Evolutionary conservation across 2,329 filamentous ascomycete species (phyloP), one percentile per base, ranked within the genome.

Genomic region (Fusarium sp.): DNA sequence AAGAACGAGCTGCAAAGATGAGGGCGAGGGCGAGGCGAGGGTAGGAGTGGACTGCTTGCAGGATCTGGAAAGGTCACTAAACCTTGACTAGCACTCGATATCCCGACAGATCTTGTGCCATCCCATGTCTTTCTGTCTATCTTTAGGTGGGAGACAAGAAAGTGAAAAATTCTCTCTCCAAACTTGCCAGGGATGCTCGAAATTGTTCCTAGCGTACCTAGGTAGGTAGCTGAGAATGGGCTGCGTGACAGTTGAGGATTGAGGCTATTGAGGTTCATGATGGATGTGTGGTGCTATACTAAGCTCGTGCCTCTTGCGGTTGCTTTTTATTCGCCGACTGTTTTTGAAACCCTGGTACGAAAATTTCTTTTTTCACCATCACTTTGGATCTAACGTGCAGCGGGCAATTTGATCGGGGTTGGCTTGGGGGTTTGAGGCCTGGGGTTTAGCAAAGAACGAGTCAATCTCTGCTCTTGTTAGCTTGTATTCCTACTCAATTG

Each of bases 11-110:
- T 43, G 15, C 40, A 33, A 24, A 39, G 32, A 26, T 6, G 8
- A 26, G 26, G 26, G 26, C 24, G 24, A 24, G 32, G 26, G 26
- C 9, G 8, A 7, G 26, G 26, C 24, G 24, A 24, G 32, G 26
- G 26, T 28, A 53, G 48, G 41, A 67, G 58, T 62, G 45, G 60
- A 62, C 56, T 30, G 64, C 50, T 62, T 71, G 67, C 67, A 71
- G 65, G 66, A 69, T 68, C 65, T 68, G 37, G 35, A 52, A 14
- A 40, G 41, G 40, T 67, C 69, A 51, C 52, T 54, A 45, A 48
- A 48, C 41, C 56, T 71, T 69, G 41, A 37, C 35, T 37, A 37
- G 62, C 47, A 54, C 68, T 66, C 52, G 40, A 61, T 58, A 50
- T 67, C 50, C 52, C 46, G 61, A 55, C 33, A 51, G 65, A 58